Evolutionary conservation across 352 stramenopile species (phyloP).

Genomic region (Phytophthora cactorum): DNA sequence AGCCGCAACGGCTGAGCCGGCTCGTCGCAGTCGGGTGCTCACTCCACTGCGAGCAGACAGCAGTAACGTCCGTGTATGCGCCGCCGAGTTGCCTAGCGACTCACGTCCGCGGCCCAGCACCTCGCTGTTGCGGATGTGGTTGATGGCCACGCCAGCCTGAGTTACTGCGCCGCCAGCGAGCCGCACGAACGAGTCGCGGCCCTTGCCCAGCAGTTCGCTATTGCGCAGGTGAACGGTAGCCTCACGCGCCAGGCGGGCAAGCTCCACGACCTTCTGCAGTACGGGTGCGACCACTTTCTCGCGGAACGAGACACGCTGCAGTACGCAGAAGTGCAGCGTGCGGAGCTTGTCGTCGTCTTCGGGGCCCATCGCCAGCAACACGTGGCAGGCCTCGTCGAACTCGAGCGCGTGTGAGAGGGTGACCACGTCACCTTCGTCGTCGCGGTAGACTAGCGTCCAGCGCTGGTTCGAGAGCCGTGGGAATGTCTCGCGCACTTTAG

Average conservation of each 20-base stretch:
- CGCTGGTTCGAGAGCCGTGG: conserved; percentile 20
- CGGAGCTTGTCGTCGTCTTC: conserved; percentile 24
- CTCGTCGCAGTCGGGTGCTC: conserved; percentile 50
- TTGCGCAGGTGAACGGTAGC: conserved; percentile 31
- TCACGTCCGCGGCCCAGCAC: conserved; percentile 58
- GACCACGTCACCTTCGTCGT: conserved; percentile 75
- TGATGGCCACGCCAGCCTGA: conserved; percentile 41
- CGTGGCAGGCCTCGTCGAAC: conserved; percentile 60
- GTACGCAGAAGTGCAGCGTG: conserved; percentile 66
- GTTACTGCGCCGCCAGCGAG: conserved; percentile 40
- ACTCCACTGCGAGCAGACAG: conserved; percentile 52
- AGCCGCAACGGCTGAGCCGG: conserved; percentile 43
- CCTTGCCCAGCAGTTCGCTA: conserved; percentile 50
- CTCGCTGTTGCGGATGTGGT: conserved; percentile 44
- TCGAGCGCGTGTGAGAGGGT: conserved; percentile 61
- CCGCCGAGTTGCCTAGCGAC: conserved; percentile 54
- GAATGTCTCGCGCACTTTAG: conserved; percentile 50
- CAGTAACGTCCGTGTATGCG: conserved; percentile 54
- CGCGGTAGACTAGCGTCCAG: conserved; percentile 71
- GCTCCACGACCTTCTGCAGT: conserved; percentile 55
- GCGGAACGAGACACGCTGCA: conserved; percentile 56
- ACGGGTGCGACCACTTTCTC: conserved; percentile 54
- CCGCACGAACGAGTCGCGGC: conserved; percentile 51
- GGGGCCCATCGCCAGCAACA: conserved; percentile 44
- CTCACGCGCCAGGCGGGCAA: conserved; percentile 50